phyloP scores from a whole-genome alignment of 352 stramenopile genomes.

The Detonula confervacea region DNA sequence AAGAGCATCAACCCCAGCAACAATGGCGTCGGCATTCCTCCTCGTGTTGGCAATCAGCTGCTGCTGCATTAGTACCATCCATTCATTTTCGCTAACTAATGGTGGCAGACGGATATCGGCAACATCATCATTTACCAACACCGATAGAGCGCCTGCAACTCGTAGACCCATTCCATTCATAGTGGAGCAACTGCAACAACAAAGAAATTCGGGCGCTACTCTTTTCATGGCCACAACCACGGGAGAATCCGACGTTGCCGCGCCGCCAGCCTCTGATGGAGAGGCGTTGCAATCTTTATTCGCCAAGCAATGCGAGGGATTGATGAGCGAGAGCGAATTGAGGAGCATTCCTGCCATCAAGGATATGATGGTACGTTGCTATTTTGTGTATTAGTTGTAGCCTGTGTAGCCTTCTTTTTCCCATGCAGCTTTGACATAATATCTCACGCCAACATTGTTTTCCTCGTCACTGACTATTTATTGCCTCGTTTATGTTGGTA shows the following conservation, averaged over 20 bases:
- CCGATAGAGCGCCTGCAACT: neutral
- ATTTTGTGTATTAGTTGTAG: conserved; percentile 4
- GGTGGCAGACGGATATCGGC: neutral
- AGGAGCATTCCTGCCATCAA: conserved; percentile 55
- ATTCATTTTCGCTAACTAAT: neutral
- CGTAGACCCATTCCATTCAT: no score
- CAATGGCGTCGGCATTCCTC: no score
- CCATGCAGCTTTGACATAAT: neutral
- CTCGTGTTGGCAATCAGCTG: no score
- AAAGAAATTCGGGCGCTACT: no score
- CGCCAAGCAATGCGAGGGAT: conserved; percentile 57
- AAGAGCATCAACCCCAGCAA: no score
- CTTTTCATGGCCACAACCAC: neutral
- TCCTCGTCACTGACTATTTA: no score
- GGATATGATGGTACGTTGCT: conserved; percentile 68
- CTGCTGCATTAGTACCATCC: neutral
- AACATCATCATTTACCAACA: neutral
- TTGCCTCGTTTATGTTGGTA: conserved; percentile 1
- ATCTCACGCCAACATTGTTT: neutral
- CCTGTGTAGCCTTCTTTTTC: neutral
- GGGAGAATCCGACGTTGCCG: neutral
- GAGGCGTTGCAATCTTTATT: conserved; percentile 64
- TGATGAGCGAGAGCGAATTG: conserved; percentile 61
- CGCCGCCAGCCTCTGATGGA: conserved; percentile 23
- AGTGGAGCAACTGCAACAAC: no score